Conservation (phyloP, 371 early-diverging fungal species). For the Batkoa obscura region DNA sequence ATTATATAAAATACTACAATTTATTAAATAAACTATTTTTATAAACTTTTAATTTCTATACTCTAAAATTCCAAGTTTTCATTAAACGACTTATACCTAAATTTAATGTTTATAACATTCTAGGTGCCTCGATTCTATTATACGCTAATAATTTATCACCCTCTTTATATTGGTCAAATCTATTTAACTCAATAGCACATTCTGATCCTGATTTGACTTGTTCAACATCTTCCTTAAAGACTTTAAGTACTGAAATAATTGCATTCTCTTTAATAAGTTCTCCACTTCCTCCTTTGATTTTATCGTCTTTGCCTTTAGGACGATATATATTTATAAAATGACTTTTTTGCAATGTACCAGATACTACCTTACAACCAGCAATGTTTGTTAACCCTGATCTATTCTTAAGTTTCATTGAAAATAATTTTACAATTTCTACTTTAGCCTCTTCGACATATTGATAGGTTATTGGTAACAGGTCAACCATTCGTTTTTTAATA, state of each 20-base stretch:
- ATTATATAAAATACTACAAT: too few relatives aligned
- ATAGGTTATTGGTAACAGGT: constrained; percentile 57
- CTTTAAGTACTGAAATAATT: constrained; percentile 56
- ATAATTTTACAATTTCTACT: constrained; percentile 66
- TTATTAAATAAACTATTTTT: too few relatives aligned
- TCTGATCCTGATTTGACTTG: constrained; percentile 80
- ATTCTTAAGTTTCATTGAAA: constrained; percentile 55
- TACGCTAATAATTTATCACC: constrained; percentile 67
- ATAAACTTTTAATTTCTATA: too few relatives aligned
- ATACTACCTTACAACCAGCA: constrained; percentile 72
- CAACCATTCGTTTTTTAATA: constrained; percentile 51
- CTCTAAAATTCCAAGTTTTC: too few relatives aligned
- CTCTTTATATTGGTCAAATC: constrained; percentile 43
- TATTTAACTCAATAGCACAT: constrained; percentile 78
- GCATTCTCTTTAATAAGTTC: constrained; percentile 16
- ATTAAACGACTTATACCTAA: too few relatives aligned
- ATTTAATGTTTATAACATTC: constrained; percentile 13
- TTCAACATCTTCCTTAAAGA: constrained; percentile 70
- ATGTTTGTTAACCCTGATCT: constrained; percentile 21
- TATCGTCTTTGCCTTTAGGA: constrained; percentile 2
- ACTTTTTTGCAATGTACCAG: constrained; percentile 44
- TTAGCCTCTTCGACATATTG: constrained; percentile 66
- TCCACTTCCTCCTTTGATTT: neutral
- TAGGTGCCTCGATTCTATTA: constrained; percentile 28
- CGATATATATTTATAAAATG: constrained; percentile 46